These are phyloP conservation scores for Multifurca ochricompacta DNA, from an alignment of 768 basidiomycete species.

Conservation along the genomic window DNA sequence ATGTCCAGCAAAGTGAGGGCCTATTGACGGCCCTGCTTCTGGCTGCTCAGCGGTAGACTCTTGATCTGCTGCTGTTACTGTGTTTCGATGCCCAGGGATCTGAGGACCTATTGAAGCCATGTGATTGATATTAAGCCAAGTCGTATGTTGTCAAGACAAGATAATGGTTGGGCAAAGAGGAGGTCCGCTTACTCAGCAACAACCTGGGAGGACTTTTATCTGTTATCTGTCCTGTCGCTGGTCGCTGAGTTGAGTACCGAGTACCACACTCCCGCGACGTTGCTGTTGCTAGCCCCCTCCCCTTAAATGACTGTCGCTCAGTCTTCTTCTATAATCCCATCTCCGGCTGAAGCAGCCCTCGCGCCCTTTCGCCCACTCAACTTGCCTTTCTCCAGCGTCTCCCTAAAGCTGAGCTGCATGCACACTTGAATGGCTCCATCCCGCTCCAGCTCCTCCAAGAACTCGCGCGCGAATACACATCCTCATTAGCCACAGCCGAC, in stretches of 20 bases:
- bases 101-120: conserved; percentile 25
- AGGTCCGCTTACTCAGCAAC: background rate
- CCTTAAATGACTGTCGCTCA: background rate
- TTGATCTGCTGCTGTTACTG: background rate
- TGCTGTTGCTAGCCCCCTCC: background rate
- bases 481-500: background rate
- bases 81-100: conserved; percentile 21
- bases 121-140: too few relatives aligned
- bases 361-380: conserved; percentile 43
- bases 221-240: background rate
- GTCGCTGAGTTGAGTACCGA: background rate
- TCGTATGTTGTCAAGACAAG: too few relatives aligned
- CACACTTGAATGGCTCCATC: conserved; percentile 80
- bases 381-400: conserved; percentile 51
- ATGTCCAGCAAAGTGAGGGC: conserved; percentile 17
- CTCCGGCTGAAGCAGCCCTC: conserved; percentile 42
- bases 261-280: background rate
- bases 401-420: conserved; percentile 81
- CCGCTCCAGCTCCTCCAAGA: conserved; percentile 56
- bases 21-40: conserved; percentile 13
- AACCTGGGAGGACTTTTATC: too few relatives aligned
- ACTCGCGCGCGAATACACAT: conserved; percentile 41
- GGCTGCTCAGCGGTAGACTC: background rate
- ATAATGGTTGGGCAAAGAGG: too few relatives aligned
- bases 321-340: too few relatives aligned